phyloP scores from a whole-genome alignment of 2,329 filamentous ascomycete species.

The Arthrobotrys iridis region DNA sequence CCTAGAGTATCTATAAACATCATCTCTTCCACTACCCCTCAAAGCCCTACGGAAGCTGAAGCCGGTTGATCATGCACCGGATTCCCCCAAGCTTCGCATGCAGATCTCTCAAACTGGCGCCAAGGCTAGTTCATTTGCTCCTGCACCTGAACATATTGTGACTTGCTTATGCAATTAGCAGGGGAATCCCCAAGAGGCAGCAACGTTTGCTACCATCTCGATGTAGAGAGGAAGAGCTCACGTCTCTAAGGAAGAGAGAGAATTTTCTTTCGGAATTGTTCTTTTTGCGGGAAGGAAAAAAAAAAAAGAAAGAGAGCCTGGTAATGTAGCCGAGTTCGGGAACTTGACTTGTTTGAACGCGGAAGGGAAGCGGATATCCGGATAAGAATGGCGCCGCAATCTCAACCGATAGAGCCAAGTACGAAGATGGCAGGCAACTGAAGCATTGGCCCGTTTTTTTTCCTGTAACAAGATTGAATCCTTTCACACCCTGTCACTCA shows the following conservation, averaged over 20 bases:
- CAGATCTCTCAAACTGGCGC: conserved; percentile 33
- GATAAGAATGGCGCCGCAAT: conserved; percentile 45
- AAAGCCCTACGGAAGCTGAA: conserved; percentile 32
- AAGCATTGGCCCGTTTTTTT: not conserved
- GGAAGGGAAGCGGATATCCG: conserved; percentile 50
- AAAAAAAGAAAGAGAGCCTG: too few species aligned
- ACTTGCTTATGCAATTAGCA: conserved; percentile 19
- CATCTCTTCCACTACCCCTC: not conserved
- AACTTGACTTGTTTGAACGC: conserved; percentile 39
- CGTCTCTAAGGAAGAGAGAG: not conserved
- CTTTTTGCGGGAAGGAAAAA: conserved; percentile 1
- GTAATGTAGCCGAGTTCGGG: conserved; percentile 35
- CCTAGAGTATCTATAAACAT: conserved; percentile 8
- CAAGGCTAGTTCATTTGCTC: conserved; percentile 18
- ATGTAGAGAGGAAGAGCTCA: conserved; percentile 15
- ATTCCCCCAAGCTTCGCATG: conserved; percentile 29
- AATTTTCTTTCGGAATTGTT: not conserved
- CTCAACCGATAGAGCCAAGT: conserved; percentile 29
- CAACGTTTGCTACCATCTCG: not conserved
- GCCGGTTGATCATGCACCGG: conserved; percentile 46
- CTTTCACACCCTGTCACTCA: not conserved
- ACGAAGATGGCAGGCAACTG: conserved; percentile 18
- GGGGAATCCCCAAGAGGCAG: conserved; percentile 16
- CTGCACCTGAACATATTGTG: conserved; percentile 15
- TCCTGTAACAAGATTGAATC: not conserved